Evolutionary conservation across 495 filamentous ascomycete genomes (phyloP), one percentile per base, ranked within the genome.

Genomic region (Oleoguttula mirabilis): DNA sequence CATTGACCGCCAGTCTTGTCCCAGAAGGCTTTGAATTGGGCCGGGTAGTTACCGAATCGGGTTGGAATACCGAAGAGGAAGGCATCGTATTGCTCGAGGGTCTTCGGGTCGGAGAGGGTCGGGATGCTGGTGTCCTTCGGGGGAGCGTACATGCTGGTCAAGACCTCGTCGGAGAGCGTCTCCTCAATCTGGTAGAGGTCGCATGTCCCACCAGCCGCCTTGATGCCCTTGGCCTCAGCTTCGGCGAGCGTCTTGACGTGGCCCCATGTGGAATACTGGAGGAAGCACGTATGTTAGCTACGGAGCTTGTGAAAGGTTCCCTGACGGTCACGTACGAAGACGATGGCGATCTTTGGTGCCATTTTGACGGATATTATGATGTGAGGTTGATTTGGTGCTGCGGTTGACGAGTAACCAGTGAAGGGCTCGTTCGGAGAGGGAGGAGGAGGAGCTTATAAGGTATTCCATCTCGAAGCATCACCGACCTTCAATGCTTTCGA

Each of bases 31-130:
- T 88, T 95, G 82, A 82, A 96, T 66, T 98, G 90, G 21, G 80
- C 87, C 30, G 90, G 88, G 73, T 94, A 93, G 76, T 94, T 99
- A 61, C 90, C 90, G 68, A 83, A 99, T 43, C 90, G 80, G n/a
- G 90, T 99, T 22, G 90, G 90, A 63, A 99, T 87, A 54, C 92
- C 92, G 48, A 99, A 73, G 27, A 99, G 79, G 65, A 99, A 79
- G 58, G 70, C 90, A 58, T 96, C 87, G 36, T 54, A 54, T 28
- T 57, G 43, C 34, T 54, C 47, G 16, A 53, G 34, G 4, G 61
- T 67, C 4, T 67, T 57, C 17, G 85, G 77, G 57, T 80, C 75
- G 6, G 56, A 45, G 54, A 79, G 65, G 39, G 79, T 58, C 24
- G 84, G 77, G 62, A 84, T 67, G 58, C 71, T 67, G 35, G 69